Base-by-base conservation (phyloP, 2,329 filamentous ascomycete species). In the Trichoderma cornu-damae region DNA sequence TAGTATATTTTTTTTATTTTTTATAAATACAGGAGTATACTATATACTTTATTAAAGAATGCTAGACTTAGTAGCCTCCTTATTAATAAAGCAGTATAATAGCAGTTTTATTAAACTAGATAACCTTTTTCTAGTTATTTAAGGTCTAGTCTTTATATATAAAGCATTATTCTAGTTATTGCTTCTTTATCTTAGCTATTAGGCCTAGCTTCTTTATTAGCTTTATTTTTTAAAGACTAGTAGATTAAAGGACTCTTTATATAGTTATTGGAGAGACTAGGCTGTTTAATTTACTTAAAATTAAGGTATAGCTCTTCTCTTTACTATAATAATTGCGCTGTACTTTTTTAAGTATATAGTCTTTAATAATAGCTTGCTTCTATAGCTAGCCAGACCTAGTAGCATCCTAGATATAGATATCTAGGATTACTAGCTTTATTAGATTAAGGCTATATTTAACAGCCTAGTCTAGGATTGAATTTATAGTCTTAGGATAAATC, bases 401-500 rank as follows among this genome's bases (percentile, higher is more conserved):
- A 28, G 26, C 26, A 28, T 28, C 26, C 8, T 28, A 4, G 8
- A 28, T 8, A 8, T 28, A 28, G 26, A 28, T 28, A 28, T 28
- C 26, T 28, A 28, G 8, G 26, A 28, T 28, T 4, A 28, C 26
- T 4, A 8, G 26, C 40, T 22, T 24, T 2, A 4, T 8, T 44
- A 9, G 40, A 44, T 44, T 18, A 44, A 44, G 24, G 40, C 40
- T 18, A 24, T 18, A 18, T 24, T 24, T 8, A 44, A 44, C 24
- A 22, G 40, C 40, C 20, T 18, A 18, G 20, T 22, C 40, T 24
- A 24, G 20, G 24, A 44, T 22, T 11, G 76, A 22, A 72, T 79
- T 3, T 77, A 78, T 60, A 70, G 71, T 9, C 67, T 77, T 35
- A 35, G 32, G 32, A 35, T 35, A 11, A 35, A 35, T 35, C 4